Evolutionary conservation across 1,284 basidiomycete species (phyloP), one percentile per base, ranked within the genome.

Genomic region (Wolfiporia cocos): DNA sequence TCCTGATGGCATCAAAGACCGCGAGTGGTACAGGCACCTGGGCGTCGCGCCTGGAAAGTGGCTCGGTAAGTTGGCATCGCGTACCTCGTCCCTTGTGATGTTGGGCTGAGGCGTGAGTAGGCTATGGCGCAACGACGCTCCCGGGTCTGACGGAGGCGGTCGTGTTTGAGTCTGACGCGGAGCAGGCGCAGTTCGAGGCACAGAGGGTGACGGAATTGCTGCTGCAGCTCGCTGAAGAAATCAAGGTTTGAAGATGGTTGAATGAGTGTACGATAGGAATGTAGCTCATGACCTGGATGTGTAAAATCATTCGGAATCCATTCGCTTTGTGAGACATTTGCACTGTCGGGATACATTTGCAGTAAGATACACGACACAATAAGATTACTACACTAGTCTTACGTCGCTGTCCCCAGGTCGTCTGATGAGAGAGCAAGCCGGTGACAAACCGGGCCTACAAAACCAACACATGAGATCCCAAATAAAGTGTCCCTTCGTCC

Each of bases 31-130:
- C 61, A 71, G 73, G 54, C 87, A 93, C 65, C 73, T 95, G 36
- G 91, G 79, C 41, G 88, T 92, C 31, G 88, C 91, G 3, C 93
- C 93, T 5, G 93, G 92, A n/a, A 84, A 87, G 56, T 92, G 87
- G 81, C 74, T 91, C 19, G 88, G 90, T 85, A 52, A 54, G 73
- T 63, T 14, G 14, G n/a, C 26, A n/a, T 35, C n/a, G 14, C 11
- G 19, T 29, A 19, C 5, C 10, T 37, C 19, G 10, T 39, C 3
- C 31, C 36, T 37, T 22, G 29, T 22, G 3, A 19, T 14, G 14
- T 10, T 2, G 18, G 11, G 12, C 2, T 19, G 7, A 37, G 23
- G 18, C 37, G 20, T 19, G 32, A 9, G 26, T 20, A 84, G 86
- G 85, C 3, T 94, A 94, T 55, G 92, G 90, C 12, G 89, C 88